Base-by-base conservation (phyloP, 305 asterid genomes). In the Solanum chacoense region DNA sequence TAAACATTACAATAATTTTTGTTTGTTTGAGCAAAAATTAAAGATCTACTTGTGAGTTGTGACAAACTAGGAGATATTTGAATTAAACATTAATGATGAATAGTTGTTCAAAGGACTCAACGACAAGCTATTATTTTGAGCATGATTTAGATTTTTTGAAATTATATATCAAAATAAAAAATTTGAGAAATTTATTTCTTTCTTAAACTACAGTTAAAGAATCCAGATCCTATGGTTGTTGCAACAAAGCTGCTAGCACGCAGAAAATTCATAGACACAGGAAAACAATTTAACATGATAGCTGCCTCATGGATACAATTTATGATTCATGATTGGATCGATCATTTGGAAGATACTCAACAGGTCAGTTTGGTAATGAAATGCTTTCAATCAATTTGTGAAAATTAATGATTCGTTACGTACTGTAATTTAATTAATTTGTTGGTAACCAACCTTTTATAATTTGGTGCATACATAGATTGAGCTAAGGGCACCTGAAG, bases 291-390 rank as follows among this genome's bases (percentile, higher is more conserved):
- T 88, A 95, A 95, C 87, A 42, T 95, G 92, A 93, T 95, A 8
- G 98, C 98, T 8, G 96, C 96, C 9, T 88, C 96, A 0, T 94
- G 98, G 98, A 94, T 95, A 8, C 98, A 95, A 72, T 95, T 95
- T 81, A 94, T 95, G 98, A 89, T 95, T 9, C 98, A 95, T 59
- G 96, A 95, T 73, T 95, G 98, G 98, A 35, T 93, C 6, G 96
- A 95, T 79, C 98, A 95, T 74, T 11, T 93, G 7, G 95, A 93
- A 81, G 90, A 92, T 24, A 92, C 93, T 72, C 87, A 94, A 14
- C 92, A 92, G 94, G 95, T 92, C 7, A 40, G 80, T 18, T 72
- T 72, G 36, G 22, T 10, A 29, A 26, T 71, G 35, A 67, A 24
- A 24, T 24, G 71, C 9, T 59, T 20, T 45, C 63, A 45, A 42